Base-by-base conservation (phyloP, 192 early-diverging fungal species). In the Coemansia sp. region DNA sequence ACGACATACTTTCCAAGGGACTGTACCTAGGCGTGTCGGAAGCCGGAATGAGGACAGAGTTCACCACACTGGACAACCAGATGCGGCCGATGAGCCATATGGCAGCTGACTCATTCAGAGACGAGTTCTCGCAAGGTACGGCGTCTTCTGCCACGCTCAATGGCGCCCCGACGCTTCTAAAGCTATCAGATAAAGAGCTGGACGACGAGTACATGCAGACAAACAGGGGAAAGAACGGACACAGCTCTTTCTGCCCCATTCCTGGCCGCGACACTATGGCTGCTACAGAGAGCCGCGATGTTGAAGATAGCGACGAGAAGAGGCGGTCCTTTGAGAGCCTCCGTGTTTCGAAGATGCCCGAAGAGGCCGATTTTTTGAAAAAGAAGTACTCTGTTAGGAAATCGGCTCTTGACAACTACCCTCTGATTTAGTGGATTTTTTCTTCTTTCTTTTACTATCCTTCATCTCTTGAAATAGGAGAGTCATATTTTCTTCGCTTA, bases 181-280 rank as follows among this genome's bases (percentile, higher is more conserved):
- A 45, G 7, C 31, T 56, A 52, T 16, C 16, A 34, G 55, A 57
- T 30, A 15, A 34, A 1, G 46, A 37, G 39, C 51, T 28, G 28
- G 31, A 21, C 13, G 56, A 46, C n/a, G 30, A 35, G 26, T 43
- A 57, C 13, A 10, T 18, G 25, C 31, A 12, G 18, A 57, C 39
- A 33, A 57, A 40, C 0, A 49, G 39, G 10, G 66, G 66, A 12
- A 66, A 49, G 12, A 58, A 59, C 16, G 70, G 70, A 12, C 71
- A 68, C 43, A 74, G 71, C 65, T 79, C 77, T 43, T 79, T 79
- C 58, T 65, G 61, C n/a, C 77, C 77, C 2, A 53, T 79, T 4
- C 67, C 68, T 12, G 30, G 34, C 43, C 68, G 61, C 53, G 63
- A 64, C 30, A 64, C 68, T 6, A 31, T 51, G 33, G 29, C 53